These are phyloP conservation scores for Begonia masoniana DNA, from an alignment of 306 rosid genomes.

Conservation along the genomic window DNA sequence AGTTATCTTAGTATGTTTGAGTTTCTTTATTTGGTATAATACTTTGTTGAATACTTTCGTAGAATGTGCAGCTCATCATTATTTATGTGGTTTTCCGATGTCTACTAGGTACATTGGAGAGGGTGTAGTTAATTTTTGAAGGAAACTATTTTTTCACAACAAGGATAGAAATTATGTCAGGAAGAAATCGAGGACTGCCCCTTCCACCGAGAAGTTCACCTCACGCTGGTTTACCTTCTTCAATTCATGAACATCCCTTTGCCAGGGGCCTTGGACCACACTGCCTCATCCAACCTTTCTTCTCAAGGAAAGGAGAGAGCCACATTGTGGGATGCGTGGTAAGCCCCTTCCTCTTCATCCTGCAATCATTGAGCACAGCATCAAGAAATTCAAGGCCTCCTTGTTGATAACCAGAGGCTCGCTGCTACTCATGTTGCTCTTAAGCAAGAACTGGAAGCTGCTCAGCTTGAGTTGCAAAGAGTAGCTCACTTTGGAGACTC, in stretches of 20 bases:
- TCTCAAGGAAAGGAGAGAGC: constrained; percentile 70
- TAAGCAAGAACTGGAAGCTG: constrained; percentile 85
- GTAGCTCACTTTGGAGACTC: constrained; percentile 69
- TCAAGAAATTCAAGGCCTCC: constrained; percentile 71
- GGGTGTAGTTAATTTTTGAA: not conserved
- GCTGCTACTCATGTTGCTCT: constrained; percentile 97
- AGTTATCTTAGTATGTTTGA: too few species aligned
- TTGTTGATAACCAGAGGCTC: constrained; percentile 75
- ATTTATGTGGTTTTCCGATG: too few species aligned
- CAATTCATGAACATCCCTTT: constrained; percentile 20
- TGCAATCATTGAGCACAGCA: constrained; percentile 65
- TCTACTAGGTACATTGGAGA: too few species aligned
- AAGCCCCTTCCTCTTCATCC: constrained; percentile 62
- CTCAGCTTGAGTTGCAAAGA: constrained; percentile 70
- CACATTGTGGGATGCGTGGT: constrained; percentile 58
- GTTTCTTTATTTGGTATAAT: not conserved
- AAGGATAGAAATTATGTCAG: constrained; percentile 39
- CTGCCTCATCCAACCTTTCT: constrained; percentile 50
- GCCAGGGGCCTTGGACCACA: constrained; percentile 51
- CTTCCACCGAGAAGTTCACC: constrained; percentile 36
- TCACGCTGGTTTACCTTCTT: constrained; percentile 27
- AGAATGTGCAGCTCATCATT: too few species aligned
- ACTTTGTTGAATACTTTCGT: not conserved
- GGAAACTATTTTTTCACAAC: not conserved
- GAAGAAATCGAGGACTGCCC: constrained; percentile 72